Base-by-base conservation (phyloP, 2,329 filamentous ascomycete species). In the Ustulina deusta region DNA sequence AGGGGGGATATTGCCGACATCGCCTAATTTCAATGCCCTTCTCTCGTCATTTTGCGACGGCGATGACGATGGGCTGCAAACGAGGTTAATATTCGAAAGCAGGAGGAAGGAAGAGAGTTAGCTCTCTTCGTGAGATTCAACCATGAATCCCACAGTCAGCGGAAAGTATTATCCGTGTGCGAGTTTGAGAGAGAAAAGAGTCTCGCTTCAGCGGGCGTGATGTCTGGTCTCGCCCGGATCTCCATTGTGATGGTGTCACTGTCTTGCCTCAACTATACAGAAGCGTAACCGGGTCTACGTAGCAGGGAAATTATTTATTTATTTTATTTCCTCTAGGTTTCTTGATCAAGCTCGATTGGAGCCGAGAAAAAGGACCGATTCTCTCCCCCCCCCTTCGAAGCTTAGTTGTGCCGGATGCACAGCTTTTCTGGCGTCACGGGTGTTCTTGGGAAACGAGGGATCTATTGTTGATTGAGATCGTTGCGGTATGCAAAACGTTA, bases 221-320 rank as follows among this genome's bases (percentile, higher is more conserved):
- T 42, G 34, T 59, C 36, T 38, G n/a, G 48, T 51, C 48, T 51
- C 6, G 48, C 36, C 61, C 44, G 32, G 52, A 61, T 63, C 20
- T 13, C 20, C 38, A 42, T 6, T 13, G 40, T 49, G 15, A 54
- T 22, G 36, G 61, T 69, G 63, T 57, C 20, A 69, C 66, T 68
- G 63, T 73, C 69, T 72, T 66, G 64, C 69, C 61, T 73, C 69
- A 68, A 46, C 13, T 70, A 66, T 52, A 73, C 48, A 42, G 29
- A 13, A 20, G 46, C 10, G 38, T 58, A 48, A 55, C 51, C 32
- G 44, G 42, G 10, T 32, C 7, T 52, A 44, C 20, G 46, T 40
- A 25, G n/a, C 13, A 13, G 36, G 3, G 20, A 9, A 34, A n/a
- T n/a, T n/a, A 17, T 27, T 2, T 17, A 22, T 34, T 34, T 20